A percentile compares a stretch with the other conserved stretches of the same genome.
phyloP scores from a whole-genome alignment of 2,329 filamentous ascomycete genomes.

The Colletotrichum sp. region DNA sequence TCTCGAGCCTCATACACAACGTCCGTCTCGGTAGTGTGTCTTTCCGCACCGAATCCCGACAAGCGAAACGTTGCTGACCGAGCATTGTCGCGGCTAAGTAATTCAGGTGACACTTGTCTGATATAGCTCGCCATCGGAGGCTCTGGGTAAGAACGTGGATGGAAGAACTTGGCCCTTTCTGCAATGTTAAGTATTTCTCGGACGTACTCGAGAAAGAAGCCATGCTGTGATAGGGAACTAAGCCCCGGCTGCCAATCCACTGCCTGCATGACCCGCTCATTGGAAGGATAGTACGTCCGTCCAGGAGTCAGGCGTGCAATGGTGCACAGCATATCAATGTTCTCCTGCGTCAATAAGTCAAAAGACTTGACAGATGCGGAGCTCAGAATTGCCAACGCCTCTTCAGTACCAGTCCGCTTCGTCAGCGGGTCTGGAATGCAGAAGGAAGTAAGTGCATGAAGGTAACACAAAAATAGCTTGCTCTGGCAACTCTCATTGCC shows the following conservation, averaged over 20 bases:
- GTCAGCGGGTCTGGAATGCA: conserved; percentile 56
- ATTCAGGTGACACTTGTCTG: too few species aligned
- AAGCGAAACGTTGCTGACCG: conserved; percentile 46
- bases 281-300: conserved; percentile 47
- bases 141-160: neutral
- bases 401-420: conserved; percentile 56
- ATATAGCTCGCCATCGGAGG: neutral
- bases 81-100: conserved; percentile 24
- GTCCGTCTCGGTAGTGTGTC: neutral
- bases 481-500: conserved; percentile 57
- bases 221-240: conserved; percentile 49
- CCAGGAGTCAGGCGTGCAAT: conserved; percentile 48
- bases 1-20: too few species aligned
- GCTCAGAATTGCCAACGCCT: conserved; percentile 52
- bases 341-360: conserved; percentile 36
- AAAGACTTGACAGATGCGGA: conserved; percentile 57
- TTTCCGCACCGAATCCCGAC: conserved; percentile 31
- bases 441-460: conserved; percentile 61
- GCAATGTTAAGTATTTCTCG: conserved; percentile 36
- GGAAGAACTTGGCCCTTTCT: neutral
- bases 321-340: conserved; percentile 36
- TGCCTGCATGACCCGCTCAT: conserved; percentile 50
- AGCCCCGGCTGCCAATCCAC: conserved; percentile 47
- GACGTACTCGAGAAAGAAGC: conserved; percentile 41
- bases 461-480: conserved; percentile 54